Evolutionary conservation across 2,329 filamentous ascomycete genomes (phyloP), one percentile per base, ranked within the genome.

Genomic region (Aspergillus unguis): DNA sequence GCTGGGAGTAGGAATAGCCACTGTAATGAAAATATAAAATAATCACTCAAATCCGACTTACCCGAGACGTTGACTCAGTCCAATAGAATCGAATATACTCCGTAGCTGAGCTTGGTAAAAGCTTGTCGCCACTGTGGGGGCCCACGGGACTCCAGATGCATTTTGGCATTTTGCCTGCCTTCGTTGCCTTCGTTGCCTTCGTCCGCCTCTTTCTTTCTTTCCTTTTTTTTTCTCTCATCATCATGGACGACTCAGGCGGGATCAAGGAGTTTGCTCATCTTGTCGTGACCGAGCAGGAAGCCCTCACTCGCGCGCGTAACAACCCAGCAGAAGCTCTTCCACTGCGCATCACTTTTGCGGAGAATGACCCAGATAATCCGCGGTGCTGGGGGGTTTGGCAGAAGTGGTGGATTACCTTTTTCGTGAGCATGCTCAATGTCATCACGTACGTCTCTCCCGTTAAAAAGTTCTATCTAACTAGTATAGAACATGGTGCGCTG

Each of bases 391-490:
- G 68, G 2, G 65, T 62, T 38, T 64, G 54, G 56, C 65, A 65
- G 28, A 72, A 71, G 53, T 75, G 72, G 72, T 75, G 72, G 53
- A 74, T 74, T 36, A 74, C 70, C 5, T 59, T 64, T 31, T 60
- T 75, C n/a, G 69, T 67, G 23, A 69, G 73, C 53, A 63, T 68
- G 54, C 58, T 75, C 25, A 66, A 67, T 44, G 62, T 66, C 0
- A 54, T 67, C 51, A 67, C 64, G 63, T 66, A 59, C 6, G 48
- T 52, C 6, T 9, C 27, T 2, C 28, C 6, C 17, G 17, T 17
- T 17, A 17, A 17, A 17, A 17, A 17, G 17, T 17, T 17, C 17
- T 17, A 17, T 17, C 17, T 17, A 17, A 17, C 17, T 17, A 17
- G 29, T 23, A 1, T 11, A 65, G 64, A 42, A 60, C 57, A 2